These are phyloP conservation scores for Pontederia crassipes DNA, from an alignment of 176 grass and related monocot species.

Conservation along the genomic window DNA sequence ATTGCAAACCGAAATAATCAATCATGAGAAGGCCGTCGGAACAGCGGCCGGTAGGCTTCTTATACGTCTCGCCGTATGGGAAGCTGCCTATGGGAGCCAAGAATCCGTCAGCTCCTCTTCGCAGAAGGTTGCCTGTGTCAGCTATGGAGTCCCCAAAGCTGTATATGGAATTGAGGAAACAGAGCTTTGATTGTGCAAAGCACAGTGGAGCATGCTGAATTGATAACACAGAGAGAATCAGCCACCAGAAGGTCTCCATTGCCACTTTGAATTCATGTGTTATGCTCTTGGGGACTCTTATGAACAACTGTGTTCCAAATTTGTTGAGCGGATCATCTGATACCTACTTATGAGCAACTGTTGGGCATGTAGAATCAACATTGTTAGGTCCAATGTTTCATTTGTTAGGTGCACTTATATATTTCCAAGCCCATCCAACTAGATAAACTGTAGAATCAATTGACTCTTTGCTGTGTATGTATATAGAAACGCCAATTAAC, in stretches of 20 bases:
- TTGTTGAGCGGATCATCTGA: neutral
- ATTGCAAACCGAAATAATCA: slow-evolving; percentile 59
- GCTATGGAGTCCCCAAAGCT: slow-evolving; percentile 94
- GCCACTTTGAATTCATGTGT: neutral
- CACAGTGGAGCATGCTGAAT: neutral
- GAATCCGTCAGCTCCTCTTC: slow-evolving; percentile 39
- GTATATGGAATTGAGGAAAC: slow-evolving; percentile 72
- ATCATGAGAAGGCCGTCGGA: slow-evolving; percentile 96
- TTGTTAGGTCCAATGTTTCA: no score
- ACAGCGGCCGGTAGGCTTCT: slow-evolving; percentile 70
- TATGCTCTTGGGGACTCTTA: no score
- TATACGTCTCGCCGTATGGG: slow-evolving; percentile 62
- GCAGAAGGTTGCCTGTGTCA: slow-evolving; percentile 86
- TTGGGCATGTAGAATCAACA: no score
- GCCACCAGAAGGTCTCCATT: neutral
- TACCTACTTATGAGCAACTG: no score
- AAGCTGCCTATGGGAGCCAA: slow-evolving; percentile 72
- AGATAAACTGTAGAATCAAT: no score
- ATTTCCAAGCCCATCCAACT: no score
- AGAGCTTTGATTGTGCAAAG: slow-evolving; percentile 25
- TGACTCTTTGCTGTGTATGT: no score
- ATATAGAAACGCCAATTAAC: no score
- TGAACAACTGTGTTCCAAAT: neutral
- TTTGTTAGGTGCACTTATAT: no score
- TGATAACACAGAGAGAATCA: neutral